phyloP scores from a whole-genome alignment of 208 protist genomes.

The Tritrichomonas foetus region DNA sequence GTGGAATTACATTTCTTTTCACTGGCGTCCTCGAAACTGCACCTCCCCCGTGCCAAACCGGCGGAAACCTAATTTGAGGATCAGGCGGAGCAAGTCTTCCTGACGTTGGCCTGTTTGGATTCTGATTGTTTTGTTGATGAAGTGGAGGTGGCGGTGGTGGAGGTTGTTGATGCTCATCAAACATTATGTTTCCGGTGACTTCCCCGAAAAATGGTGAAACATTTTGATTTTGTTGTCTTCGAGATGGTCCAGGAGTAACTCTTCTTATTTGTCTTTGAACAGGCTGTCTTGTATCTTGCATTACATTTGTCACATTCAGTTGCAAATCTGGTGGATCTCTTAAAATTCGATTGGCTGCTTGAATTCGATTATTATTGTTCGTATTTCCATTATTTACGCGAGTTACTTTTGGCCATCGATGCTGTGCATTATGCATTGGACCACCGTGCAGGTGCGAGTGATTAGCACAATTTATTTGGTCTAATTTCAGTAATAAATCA shows the following conservation, averaged over 20 bases:
- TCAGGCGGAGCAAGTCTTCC: too few species aligned
- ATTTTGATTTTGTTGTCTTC: not conserved
- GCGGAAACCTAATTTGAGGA: too few species aligned
- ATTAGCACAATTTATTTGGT: not conserved
- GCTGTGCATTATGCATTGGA: not conserved
- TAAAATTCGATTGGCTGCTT: not conserved
- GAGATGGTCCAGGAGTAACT: too few species aligned
- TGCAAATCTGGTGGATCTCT: not conserved
- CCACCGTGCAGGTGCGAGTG: not conserved
- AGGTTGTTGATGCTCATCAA: too few species aligned
- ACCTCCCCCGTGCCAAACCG: too few species aligned
- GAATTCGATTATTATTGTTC: not conserved
- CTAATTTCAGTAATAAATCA: not conserved
- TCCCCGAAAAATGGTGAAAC: not conserved
- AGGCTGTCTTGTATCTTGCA: not conserved
- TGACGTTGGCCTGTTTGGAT: too few species aligned
- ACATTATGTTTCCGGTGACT: not conserved
- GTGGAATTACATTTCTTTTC: too few species aligned
- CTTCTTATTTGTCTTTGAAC: not conserved
- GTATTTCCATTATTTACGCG: not conserved
- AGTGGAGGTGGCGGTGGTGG: too few species aligned
- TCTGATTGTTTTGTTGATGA: too few species aligned
- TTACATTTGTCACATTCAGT: not conserved
- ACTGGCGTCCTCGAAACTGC: too few species aligned
- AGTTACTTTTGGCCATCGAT: not conserved